Percentiles rank a stretch among this genome's conserved stretches.
phyloP scores from a whole-genome alignment of 1,284 basidiomycete genomes.

The Dichomitus squalens region DNA sequence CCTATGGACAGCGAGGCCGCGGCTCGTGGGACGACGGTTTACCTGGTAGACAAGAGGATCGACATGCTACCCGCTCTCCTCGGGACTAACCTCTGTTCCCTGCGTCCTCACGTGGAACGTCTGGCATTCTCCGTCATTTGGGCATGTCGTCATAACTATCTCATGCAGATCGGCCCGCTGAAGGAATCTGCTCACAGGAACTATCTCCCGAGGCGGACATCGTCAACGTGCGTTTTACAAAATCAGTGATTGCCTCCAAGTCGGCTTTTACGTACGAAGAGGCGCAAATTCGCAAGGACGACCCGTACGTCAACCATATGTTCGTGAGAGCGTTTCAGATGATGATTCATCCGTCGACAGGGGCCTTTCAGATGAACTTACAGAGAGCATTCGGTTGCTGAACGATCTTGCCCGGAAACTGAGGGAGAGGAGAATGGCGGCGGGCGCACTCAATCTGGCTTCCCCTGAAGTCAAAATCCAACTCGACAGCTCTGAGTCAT shows the following conservation, averaged over 20 bases:
- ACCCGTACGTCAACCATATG: slow-evolving; percentile 59
- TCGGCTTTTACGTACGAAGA: slow-evolving; percentile 98
- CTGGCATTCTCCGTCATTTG: slow-evolving; percentile 96
- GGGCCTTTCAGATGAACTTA: slow-evolving; percentile 81
- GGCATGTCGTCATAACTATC: slow-evolving; percentile 54
- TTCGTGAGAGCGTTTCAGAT: background rate
- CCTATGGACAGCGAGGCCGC: slow-evolving; percentile 98
- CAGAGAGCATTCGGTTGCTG: slow-evolving; percentile 86
- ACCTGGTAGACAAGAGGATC: slow-evolving; percentile 97
- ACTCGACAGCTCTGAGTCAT: slow-evolving; percentile 89
- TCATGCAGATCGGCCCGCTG: background rate
- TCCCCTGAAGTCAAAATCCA: slow-evolving; percentile 98
- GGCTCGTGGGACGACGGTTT: slow-evolving; percentile 95
- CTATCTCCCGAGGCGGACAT: slow-evolving; percentile 86
- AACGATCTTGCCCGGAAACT: slow-evolving; percentile 89
- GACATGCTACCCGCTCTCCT: slow-evolving; percentile 97
- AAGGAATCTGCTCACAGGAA: slow-evolving; percentile 56
- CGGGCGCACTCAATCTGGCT: slow-evolving; percentile 95
- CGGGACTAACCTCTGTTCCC: slow-evolving; percentile 95
- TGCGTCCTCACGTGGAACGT: slow-evolving; percentile 92
- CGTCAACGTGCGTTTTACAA: slow-evolving; percentile 89
- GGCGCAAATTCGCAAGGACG: slow-evolving; percentile 93
- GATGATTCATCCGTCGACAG: slow-evolving; percentile 39
- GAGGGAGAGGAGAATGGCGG: slow-evolving; percentile 85
- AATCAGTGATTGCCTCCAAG: slow-evolving; percentile 97